Percentiles rank a stretch among this genome's conserved stretches.
Evolutionary conservation across 2,329 filamentous ascomycete genomes (phyloP).

Genomic region (Pestalotiopsis sp.): DNA sequence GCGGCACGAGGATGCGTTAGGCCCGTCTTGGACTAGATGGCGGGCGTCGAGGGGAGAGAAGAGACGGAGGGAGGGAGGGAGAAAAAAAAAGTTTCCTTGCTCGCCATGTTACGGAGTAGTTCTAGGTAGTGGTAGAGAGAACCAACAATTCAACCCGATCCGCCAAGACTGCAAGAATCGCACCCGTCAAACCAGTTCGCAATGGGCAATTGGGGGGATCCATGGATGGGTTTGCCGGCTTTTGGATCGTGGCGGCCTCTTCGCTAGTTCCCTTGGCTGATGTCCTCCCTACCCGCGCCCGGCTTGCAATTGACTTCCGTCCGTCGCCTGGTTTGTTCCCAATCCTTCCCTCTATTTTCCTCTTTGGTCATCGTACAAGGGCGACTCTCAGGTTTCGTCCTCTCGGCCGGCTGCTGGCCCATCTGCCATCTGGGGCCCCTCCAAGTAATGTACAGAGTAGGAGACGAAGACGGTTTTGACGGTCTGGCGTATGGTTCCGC

Average conservation of each 20-base stretch:
- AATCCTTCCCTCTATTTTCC: background rate
- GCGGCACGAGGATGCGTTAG: slow-evolving; percentile 8
- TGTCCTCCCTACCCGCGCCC: background rate
- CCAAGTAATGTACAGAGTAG: too few relatives aligned
- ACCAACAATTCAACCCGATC: background rate
- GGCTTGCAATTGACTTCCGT: background rate
- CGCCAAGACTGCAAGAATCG: background rate
- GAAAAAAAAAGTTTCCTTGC: background rate
- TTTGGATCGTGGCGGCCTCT: slow-evolving; percentile 12
- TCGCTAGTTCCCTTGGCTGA: slow-evolving; percentile 1
- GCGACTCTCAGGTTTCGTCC: background rate
- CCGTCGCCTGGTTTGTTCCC: background rate
- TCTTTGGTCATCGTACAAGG: slow-evolving; percentile 8
- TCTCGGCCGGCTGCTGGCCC: background rate
- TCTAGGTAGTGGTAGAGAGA: background rate
- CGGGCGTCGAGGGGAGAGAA: background rate
- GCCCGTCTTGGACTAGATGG: slow-evolving; percentile 6
- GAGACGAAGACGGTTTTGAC: background rate
- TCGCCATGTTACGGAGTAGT: background rate
- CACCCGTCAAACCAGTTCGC: background rate
- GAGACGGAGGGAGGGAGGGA: background rate
- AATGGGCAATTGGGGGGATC: background rate
- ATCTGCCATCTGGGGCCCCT: background rate
- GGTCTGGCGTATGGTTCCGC: background rate
- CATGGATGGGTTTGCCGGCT: background rate